phyloP scores from a whole-genome alignment of 2,329 filamentous ascomycete species.

The Fusarium globosum region DNA sequence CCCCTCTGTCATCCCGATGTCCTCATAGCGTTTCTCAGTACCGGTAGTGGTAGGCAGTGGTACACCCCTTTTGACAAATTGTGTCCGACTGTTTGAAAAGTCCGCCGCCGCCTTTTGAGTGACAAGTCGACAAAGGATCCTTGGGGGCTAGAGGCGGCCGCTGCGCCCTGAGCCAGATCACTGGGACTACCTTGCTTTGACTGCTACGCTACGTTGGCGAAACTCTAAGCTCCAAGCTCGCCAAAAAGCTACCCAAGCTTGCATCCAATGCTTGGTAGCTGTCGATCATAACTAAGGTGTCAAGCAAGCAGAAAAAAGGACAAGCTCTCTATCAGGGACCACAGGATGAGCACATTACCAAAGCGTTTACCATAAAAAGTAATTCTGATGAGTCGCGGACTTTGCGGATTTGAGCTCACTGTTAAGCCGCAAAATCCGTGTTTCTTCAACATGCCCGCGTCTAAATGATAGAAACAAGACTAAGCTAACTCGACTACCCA shows the following conservation, averaged over 20 bases:
- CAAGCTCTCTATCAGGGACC: background rate
- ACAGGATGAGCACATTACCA: background rate
- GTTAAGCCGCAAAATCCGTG: conserved; percentile 6
- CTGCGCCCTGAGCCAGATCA: conserved; percentile 39
- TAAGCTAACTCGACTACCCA: background rate
- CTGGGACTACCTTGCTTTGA: conserved; percentile 23
- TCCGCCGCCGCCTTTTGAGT: conserved; percentile 16
- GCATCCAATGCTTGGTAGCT: conserved; percentile 3
- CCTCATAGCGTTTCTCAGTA: background rate
- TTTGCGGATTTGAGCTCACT: conserved; percentile 6
- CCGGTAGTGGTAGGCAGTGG: background rate
- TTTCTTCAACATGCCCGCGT: background rate
- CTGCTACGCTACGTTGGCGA: background rate
- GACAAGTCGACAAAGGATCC: conserved; percentile 24
- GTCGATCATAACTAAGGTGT: conserved; percentile 20
- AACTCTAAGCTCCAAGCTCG: conserved; percentile 13
- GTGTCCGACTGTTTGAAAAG: conserved; percentile 2
- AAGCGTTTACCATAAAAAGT: background rate
- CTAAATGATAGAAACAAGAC: background rate
- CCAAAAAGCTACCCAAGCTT: background rate
- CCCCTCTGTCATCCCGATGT: conserved; percentile 2
- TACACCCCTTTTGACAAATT: conserved; percentile 26
- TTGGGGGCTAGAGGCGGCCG: conserved; percentile 30
- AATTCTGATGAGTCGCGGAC: conserved; percentile 2
- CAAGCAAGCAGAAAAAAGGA: background rate